Percentiles rank a stretch among this genome's conserved stretches.
Conservation (phyloP, 768 basidiomycete genomes). For the Boletus tomentosulus region DNA sequence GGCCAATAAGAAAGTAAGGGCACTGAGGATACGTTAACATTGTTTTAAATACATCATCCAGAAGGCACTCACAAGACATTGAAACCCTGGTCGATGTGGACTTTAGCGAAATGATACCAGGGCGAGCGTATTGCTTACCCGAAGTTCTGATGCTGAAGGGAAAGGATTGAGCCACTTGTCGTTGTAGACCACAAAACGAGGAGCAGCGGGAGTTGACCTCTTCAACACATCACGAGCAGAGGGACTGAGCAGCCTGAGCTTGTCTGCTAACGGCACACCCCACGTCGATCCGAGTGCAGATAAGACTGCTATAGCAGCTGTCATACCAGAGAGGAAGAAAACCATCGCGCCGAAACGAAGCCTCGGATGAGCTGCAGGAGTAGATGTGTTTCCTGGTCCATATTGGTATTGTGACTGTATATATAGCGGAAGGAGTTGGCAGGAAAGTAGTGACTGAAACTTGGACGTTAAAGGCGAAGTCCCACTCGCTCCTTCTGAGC, state of each 20-base stretch:
- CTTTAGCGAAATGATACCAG: not conserved
- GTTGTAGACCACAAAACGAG: conserved; percentile 45
- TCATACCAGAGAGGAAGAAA: conserved; percentile 7
- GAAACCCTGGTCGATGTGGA: conserved; percentile 24
- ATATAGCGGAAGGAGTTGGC: conserved; percentile 9
- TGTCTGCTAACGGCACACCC: conserved; percentile 20
- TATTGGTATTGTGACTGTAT: conserved; percentile 4
- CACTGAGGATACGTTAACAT: conserved; percentile 17
- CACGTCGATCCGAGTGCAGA: conserved; percentile 9
- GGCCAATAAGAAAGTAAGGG: conserved; percentile 40
- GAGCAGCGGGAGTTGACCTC: conserved; percentile 36
- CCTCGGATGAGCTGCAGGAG: not conserved
- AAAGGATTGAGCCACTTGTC: conserved; percentile 41
- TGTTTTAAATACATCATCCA: not conserved
- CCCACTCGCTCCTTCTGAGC: not conserved
- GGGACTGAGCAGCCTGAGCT: conserved; percentile 17
- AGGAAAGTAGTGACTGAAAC: not conserved
- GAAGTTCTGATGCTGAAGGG: conserved; percentile 42
- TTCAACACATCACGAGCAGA: conserved; percentile 22
- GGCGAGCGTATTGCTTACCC: conserved; percentile 26
- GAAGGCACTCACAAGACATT: conserved; percentile 31
- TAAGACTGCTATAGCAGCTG: conserved; percentile 2
- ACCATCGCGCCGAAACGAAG: conserved; percentile 12
- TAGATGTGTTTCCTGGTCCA: not conserved
- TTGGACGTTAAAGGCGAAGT: not conserved